Percentiles rank a stretch among this genome's conserved stretches.
phyloP scores from a whole-genome alignment of 2,329 filamentous ascomycete species.

The Blastomyces emzantsi region DNA sequence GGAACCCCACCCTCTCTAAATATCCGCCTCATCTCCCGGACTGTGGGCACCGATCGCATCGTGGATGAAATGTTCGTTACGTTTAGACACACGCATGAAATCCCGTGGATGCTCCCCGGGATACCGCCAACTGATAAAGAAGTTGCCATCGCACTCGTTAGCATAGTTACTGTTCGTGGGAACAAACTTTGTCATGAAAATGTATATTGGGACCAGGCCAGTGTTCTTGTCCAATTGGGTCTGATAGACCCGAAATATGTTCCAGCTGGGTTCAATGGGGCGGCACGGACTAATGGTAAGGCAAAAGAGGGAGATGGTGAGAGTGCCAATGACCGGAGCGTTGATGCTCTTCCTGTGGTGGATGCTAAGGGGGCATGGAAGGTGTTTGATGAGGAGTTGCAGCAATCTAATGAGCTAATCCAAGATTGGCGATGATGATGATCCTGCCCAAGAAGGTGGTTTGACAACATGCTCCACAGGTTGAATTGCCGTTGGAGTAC shows the following conservation, averaged over 20 bases:
- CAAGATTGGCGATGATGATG: neutral
- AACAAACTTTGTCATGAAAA: conserved; percentile 46
- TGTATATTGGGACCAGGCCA: conserved; percentile 56
- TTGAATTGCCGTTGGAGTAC: neutral
- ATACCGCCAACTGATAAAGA: conserved; percentile 48
- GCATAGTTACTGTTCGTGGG: conserved; percentile 46
- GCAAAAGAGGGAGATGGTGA: conserved; percentile 13
- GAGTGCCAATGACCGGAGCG: conserved; percentile 1
- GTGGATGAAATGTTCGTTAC: conserved; percentile 52
- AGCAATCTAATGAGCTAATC: conserved; percentile 13
- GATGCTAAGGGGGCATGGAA: conserved; percentile 29
- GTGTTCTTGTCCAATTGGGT: conserved; percentile 51
- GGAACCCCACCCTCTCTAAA: conserved; percentile 43
- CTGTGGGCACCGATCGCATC: conserved; percentile 49
- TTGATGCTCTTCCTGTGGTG: conserved; percentile 29
- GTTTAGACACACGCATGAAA: conserved; percentile 48
- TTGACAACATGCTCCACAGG: neutral
- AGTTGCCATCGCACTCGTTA: conserved; percentile 50
- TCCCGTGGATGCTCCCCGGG: conserved; percentile 53
- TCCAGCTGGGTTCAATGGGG: conserved; percentile 32
- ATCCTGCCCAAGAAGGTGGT: neutral
- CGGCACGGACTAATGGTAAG: neutral
- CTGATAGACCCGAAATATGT: conserved; percentile 47
- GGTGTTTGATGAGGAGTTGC: conserved; percentile 23
- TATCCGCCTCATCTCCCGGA: conserved; percentile 49